phyloP scores from a whole-genome alignment of 1,284 basidiomycete genomes.

The Melampsora occidentalis region DNA sequence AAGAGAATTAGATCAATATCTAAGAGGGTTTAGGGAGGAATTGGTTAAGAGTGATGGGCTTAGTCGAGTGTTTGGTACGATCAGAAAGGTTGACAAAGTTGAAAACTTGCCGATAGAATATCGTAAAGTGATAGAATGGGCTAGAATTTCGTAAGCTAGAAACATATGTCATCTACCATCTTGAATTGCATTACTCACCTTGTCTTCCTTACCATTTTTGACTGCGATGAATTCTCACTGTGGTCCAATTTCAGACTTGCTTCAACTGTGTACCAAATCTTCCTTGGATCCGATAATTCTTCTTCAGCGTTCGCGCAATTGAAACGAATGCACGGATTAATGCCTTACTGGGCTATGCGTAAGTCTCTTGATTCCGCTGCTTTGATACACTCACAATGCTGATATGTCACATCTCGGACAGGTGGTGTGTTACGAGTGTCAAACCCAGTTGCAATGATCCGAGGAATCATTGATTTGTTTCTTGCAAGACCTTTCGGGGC shows the following conservation, averaged over 20 bases:
- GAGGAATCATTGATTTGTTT: constrained; percentile 87
- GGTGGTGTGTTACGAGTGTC: constrained; percentile 87
- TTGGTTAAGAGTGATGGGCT: constrained; percentile 84
- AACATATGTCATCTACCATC: constrained; percentile 36
- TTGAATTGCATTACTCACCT: constrained; percentile 36
- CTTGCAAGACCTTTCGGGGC: constrained; percentile 97
- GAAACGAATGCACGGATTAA: constrained; percentile 89
- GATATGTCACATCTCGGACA: constrained; percentile 64
- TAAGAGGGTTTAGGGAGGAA: constrained; percentile 86
- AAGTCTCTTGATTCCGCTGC: background rate
- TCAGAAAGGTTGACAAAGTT: constrained; percentile 76
- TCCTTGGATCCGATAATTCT: constrained; percentile 86
- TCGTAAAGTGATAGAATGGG: constrained; percentile 89
- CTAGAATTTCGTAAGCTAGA: constrained; percentile 76
- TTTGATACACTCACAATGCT: background rate
- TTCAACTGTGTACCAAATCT: constrained; percentile 91
- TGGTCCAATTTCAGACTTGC: constrained; percentile 65
- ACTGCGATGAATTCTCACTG: constrained; percentile 46
- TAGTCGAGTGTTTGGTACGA: constrained; percentile 77
- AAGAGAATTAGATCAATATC: constrained; percentile 76
- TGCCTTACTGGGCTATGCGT: constrained; percentile 72
- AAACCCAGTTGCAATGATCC: constrained; percentile 94
- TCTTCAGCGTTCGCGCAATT: constrained; percentile 82
- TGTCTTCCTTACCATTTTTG: background rate
- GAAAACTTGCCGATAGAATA: constrained; percentile 79